Evolutionary conservation across 306 rosid genomes (phyloP).

Genomic region (Castanospermum australe): DNA sequence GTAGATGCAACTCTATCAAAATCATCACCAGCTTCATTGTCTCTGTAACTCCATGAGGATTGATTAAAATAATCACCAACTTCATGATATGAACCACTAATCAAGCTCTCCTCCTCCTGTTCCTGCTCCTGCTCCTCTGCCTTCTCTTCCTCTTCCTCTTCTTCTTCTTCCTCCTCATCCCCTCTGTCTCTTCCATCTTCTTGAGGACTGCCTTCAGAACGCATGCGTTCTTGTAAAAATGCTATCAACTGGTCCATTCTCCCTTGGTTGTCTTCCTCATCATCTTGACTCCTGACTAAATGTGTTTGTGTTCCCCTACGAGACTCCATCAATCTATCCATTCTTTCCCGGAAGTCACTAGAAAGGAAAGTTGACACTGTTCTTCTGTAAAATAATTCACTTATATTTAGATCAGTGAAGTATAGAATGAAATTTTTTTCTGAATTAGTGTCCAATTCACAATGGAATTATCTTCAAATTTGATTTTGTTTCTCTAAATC

Average conservation of each 20-base stretch:
- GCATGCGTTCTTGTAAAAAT: conserved; percentile 29
- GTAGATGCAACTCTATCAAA: conserved; percentile 47
- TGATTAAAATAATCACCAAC: conserved; percentile 45
- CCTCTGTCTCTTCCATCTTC: conserved; percentile 10
- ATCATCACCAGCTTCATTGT: conserved; percentile 64
- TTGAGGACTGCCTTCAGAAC: conserved; percentile 4
- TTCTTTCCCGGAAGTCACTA: conserved; percentile 64
- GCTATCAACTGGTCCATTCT: conserved; percentile 22
- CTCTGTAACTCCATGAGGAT: conserved; percentile 73
- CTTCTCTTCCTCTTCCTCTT: conserved; percentile 2
- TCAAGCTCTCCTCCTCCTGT: conserved; percentile 46
- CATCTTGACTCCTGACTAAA: conserved; percentile 25
- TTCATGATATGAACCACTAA: conserved; percentile 45
- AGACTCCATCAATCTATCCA: conserved; percentile 69
- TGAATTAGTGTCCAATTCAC: background rate
- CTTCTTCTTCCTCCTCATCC: conserved; percentile 33
- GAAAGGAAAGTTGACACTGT: conserved; percentile 80
- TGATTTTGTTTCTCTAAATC: background rate
- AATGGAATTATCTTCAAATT: background rate
- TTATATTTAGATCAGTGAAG: conserved; percentile 15
- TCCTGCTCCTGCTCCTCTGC: background rate
- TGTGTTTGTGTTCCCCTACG: conserved; percentile 55
- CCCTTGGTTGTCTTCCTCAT: conserved; percentile 34
- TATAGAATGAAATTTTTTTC: background rate
- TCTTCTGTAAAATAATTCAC: conserved; percentile 47